phyloP scores from a whole-genome alignment of 2,329 filamentous ascomycete species.

The Diaporthe velutina region DNA sequence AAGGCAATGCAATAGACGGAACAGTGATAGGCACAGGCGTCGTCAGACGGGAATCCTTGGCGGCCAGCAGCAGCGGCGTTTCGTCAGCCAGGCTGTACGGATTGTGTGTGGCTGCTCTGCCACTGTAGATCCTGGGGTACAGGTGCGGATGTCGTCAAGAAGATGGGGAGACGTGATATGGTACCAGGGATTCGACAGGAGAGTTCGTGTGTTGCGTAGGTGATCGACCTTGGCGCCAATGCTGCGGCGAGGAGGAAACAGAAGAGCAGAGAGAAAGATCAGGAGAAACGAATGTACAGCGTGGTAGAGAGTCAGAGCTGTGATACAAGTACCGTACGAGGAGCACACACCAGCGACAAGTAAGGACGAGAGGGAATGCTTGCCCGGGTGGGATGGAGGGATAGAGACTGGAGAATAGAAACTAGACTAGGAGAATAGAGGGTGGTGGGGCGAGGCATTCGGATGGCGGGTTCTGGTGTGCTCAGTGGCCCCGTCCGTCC shows the following conservation, averaged over 20 bases:
- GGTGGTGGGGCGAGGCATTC: constrained; percentile 20
- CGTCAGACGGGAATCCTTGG: constrained; percentile 19
- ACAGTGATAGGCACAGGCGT: background rate
- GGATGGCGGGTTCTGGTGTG: constrained; percentile 10
- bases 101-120: constrained; percentile 18
- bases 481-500: constrained; percentile 18
- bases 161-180: background rate
- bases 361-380: background rate
- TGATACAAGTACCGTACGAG: constrained; percentile 20
- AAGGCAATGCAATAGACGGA: background rate
- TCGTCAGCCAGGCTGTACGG: constrained; percentile 28
- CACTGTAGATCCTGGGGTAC: constrained; percentile 11
- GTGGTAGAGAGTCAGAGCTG: constrained; percentile 13
- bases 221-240: constrained; percentile 23
- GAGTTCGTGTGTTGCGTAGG: constrained; percentile 8
- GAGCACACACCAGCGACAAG: background rate
- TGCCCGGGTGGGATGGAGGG: background rate
- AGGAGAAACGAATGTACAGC: constrained; percentile 24
- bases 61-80: constrained; percentile 10
- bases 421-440: constrained; percentile 17
- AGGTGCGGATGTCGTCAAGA: background rate
- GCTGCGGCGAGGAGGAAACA: constrained; percentile 13
- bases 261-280: background rate
- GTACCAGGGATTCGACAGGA: constrained; percentile 13
- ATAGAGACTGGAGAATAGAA: background rate